Evolutionary conservation across 2,329 filamentous ascomycete genomes (phyloP), one percentile per base, ranked within the genome.

Genomic region (Akanthomyces uredinophilus): DNA sequence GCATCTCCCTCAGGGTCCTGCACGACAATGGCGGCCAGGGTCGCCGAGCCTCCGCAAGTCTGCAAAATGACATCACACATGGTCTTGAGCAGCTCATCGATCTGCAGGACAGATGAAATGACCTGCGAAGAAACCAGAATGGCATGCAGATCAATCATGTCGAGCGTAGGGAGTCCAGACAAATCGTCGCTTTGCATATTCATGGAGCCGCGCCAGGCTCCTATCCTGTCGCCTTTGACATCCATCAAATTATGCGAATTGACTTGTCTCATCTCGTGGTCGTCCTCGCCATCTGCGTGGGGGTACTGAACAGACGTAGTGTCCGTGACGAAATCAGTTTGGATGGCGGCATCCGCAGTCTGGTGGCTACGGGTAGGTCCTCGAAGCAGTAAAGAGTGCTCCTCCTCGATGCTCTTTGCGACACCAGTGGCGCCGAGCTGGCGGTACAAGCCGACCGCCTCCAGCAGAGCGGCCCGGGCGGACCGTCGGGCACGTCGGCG

Each of bases 31-130:
- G 88, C 89, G 20, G 88, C 89, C 6, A 89, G 79, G 2, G 88
- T 88, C 10, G 88, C 89, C 8, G 85, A 81, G 37, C 85, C 84
- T 44, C 89, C 89, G 57, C 89, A 92, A 0, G 88, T 91, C 67
- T 92, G 88, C 29, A 93, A 74, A 54, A 93, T 91, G 65, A 93
- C 90, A 64, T 91, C 87, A 67, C 89, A 91, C 86, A 94, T 91
- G 47, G 90, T 92, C 69, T 88, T 87, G 64, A 93, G 81, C 4
- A 94, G 80, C 68, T 88, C 84, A 65, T 93, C 89, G 14, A 93
- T 84, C 66, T 89, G 84, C 13, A 94, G 75, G 56, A 92, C 88
- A 18, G 89, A 92, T 5, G 90, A 93, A 49, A 94, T 87, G 49
- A 93, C 84, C 70, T 92, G 90, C 11, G 88, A 92, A 3, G 88